Evolutionary conservation across 2,329 filamentous ascomycete genomes (phyloP), one percentile per base, ranked within the genome.

Genomic region (Grosmannia clavigera): DNA sequence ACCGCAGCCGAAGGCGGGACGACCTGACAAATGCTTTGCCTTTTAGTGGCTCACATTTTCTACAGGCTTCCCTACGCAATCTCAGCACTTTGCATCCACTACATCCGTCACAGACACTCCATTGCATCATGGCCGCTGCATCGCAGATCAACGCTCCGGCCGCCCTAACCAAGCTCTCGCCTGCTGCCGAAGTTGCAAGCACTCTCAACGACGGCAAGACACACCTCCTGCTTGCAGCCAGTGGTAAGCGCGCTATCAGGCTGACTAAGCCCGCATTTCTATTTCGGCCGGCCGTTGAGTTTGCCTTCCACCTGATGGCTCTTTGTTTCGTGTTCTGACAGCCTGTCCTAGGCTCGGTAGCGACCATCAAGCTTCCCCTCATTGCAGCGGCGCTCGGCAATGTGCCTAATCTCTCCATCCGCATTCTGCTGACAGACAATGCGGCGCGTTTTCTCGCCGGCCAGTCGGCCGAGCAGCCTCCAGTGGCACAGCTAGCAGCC

Each of bases 331-430:
- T 11, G 3, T 33, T 14, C 55, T 7, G 5, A 64, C 64, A 7
- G 31, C 31, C 31, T 31, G 31, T 31, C 31, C 31, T 31, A 31
- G 75, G 76, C 33, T 78, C 87, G 0, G 90, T 95, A n/a, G 92
- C 92, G 16, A 90, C 88, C 7, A 95, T 96, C 68, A 96, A 96
- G 70, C 75, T 90, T 3, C 84, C 84, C 1, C 75, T 81, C 48
- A 89, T 92, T 65, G 76, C 87, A 61, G 68, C 73, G 22, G 78
- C 83, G 1, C 79, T 92, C 4, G 50, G 50, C 16, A 53, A 64
- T 51, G 66, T 69, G 53, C 78, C 66, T 67, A 70, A 64, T 68
- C 76, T 96, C 60, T 90, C 89, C 11, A 90, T 97, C 70, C 87
- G 91, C n/a, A 75, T 97, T 58, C 75, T 97, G 61, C 79, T 97